Evolutionary conservation across 1,139 yeast genomes (phyloP).

Genomic region (Geotrichum aggregatum): DNA sequence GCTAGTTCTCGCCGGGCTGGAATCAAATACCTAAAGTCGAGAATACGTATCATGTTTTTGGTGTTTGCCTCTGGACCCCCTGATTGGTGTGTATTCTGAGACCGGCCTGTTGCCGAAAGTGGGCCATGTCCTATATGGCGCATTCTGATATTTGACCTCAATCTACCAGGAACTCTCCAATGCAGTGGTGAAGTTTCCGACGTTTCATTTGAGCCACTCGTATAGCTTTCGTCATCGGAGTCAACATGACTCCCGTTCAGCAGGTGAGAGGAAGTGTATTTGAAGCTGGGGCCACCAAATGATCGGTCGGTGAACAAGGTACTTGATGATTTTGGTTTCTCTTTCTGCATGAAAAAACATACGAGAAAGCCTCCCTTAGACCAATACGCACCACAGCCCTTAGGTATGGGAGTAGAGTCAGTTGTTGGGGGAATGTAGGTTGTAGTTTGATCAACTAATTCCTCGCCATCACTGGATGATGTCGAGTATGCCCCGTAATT

Average conservation of each 20-base stretch:
- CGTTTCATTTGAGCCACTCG: slow-evolving; percentile 17
- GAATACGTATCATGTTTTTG: slow-evolving; percentile 12
- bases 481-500: slow-evolving; percentile 24
- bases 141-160: slow-evolving; percentile 11
- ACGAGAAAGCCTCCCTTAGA: slow-evolving; percentile 70
- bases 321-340: slow-evolving; percentile 12
- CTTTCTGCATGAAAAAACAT: slow-evolving; percentile 68
- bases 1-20: slow-evolving; percentile 81
- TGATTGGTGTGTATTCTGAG: slow-evolving; percentile 12
- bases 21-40: slow-evolving; percentile 57
- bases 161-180: slow-evolving; percentile 14
- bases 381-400: slow-evolving; percentile 93
- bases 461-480: slow-evolving; percentile 31
- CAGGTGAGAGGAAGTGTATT: slow-evolving; percentile 3
- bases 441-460: slow-evolving; percentile 21
- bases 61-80: slow-evolving; percentile 7
- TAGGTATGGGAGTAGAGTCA: slow-evolving; percentile 69
- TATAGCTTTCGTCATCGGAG: slow-evolving; percentile 18
- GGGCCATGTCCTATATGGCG: slow-evolving; percentile 16
- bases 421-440: neutral
- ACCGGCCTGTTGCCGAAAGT: slow-evolving; percentile 13
- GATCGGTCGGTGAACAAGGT: slow-evolving; percentile 4
- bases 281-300: neutral
- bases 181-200: slow-evolving; percentile 10
- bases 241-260: slow-evolving; percentile 10